These are phyloP conservation scores for Neospora caninum DNA, from an alignment of 169 alveolate genomes.

Conservation along the genomic window DNA sequence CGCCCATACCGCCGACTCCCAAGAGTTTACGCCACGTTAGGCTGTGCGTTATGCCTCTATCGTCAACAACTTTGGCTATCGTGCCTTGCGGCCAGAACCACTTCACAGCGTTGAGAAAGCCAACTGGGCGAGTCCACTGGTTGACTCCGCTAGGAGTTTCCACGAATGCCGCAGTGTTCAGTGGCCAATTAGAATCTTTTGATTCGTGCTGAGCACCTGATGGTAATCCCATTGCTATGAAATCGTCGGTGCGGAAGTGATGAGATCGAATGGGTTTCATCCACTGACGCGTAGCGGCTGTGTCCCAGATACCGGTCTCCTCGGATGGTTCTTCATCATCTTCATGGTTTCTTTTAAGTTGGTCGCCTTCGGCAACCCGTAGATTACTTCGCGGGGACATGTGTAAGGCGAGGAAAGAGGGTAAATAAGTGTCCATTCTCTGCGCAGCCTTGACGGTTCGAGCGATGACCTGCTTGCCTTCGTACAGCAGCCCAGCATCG, in stretches of 20 bases:
- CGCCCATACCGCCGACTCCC: slow-evolving; percentile 11
- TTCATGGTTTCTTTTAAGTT: too few relatives aligned
- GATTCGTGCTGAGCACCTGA: too few relatives aligned
- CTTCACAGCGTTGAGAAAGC: background rate
- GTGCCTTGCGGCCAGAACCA: slow-evolving; percentile 4
- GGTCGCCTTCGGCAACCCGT: too few relatives aligned
- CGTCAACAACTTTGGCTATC: background rate
- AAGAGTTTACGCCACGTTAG: background rate
- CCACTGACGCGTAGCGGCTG: too few relatives aligned
- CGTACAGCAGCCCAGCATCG: background rate
- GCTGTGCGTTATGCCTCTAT: background rate
- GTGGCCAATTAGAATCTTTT: too few relatives aligned
- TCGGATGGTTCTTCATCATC: too few relatives aligned
- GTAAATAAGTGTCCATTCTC: background rate
- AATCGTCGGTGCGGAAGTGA: too few relatives aligned
- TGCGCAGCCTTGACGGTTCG: background rate
- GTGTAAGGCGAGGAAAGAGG: background rate
- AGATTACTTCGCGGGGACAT: too few relatives aligned
- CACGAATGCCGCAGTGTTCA: background rate
- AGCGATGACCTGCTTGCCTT: background rate
- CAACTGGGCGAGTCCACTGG: background rate
- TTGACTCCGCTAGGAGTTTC: background rate
- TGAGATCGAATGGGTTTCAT: too few relatives aligned
- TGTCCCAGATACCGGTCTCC: too few relatives aligned
- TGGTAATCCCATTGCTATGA: too few relatives aligned